Base-by-base conservation (phyloP, 192 early-diverging fungal genomes). In the Pecoramyces ruminantium region DNA sequence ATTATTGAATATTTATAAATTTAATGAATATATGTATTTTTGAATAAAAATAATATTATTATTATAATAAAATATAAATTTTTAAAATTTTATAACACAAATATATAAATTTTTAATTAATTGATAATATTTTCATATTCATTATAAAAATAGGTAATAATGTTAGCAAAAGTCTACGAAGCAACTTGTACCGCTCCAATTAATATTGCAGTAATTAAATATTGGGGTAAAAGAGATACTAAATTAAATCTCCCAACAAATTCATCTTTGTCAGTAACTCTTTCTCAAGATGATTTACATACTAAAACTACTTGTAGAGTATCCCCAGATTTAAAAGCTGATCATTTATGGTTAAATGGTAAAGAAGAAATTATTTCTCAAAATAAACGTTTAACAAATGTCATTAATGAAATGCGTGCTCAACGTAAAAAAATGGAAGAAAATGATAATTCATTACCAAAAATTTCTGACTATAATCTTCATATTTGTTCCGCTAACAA, bases 401-500 rank as follows among this genome's bases (percentile, higher is more conserved):
- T 94, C 80, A 89, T 98, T 78, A 85, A 88, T 42, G 94, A 94
- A 78, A 90, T 93, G 18, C 93, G 93, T 82, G 84, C 85, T 21
- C 84, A 94, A 77, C 94, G 97, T 78, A 82, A 83, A n/a, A 85
- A 85, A n/a, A 81, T 94, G 80, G 95, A 96, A 83, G 83, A 88
- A 42, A 28, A 81, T 15, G 86, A 88, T 79, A 29, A 82, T 4
- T 30, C 85, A 12, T 80, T 92, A 29, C 86, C 87, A 13, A 80
- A 84, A 30, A 84, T 98, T 40, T 91, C 95, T 0, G 80, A 82
- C 34, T 92, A 89, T 84, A 79, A 85, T n/a, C 84, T 98, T 79
- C 95, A 95, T 82, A 91, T 99, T 77, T 93, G 92, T 84, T 98
- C 96, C n/a, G 94, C 93, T 81, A 99, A 99, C 92, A 99, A 98